Conservation (phyloP, 1,284 basidiomycete genomes). For the Sporisorium reilianum region DNA sequence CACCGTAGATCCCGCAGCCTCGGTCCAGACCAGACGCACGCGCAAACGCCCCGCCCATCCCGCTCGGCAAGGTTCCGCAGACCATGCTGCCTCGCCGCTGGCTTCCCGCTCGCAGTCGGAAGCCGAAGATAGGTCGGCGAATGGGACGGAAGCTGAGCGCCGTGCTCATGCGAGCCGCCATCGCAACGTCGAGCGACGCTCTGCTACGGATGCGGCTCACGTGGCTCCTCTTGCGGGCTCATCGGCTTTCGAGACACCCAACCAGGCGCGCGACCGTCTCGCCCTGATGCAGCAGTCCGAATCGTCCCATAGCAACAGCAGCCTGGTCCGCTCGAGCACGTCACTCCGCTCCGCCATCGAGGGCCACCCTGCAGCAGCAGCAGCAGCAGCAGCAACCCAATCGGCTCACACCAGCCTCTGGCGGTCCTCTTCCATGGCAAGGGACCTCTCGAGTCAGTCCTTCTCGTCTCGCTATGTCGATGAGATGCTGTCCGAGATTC, state of each 20-base stretch:
- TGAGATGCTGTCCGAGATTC: not conserved
- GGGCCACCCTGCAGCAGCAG: not conserved
- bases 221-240: not conserved
- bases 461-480: slow-evolving; percentile 16
- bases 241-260: slow-evolving; percentile 16
- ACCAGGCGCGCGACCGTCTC: slow-evolving; percentile 27
- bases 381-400: not conserved
- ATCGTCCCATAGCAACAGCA: not conserved
- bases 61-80: slow-evolving; percentile 17
- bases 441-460: slow-evolving; percentile 3
- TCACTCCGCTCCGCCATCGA: slow-evolving; percentile 10
- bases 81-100: slow-evolving; percentile 6
- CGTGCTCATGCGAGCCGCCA: slow-evolving; percentile 3
- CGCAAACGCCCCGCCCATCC: slow-evolving; percentile 36
- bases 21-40: slow-evolving; percentile 20
- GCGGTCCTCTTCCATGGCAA: slow-evolving; percentile 8
- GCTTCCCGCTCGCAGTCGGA: slow-evolving; percentile 9
- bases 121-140: not conserved
- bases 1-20: slow-evolving; percentile 12
- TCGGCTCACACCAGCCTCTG: not conserved
- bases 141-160: slow-evolving; percentile 1
- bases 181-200: slow-evolving; percentile 13
- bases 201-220: not conserved
- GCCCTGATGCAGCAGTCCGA: slow-evolving; percentile 21
- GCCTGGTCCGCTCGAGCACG: slow-evolving; percentile 2